A percentile compares a stretch with the other conserved stretches of the same genome.
Evolutionary conservation across 2,329 filamentous ascomycete genomes (phyloP).

Genomic region (Xylaria sp.): DNA sequence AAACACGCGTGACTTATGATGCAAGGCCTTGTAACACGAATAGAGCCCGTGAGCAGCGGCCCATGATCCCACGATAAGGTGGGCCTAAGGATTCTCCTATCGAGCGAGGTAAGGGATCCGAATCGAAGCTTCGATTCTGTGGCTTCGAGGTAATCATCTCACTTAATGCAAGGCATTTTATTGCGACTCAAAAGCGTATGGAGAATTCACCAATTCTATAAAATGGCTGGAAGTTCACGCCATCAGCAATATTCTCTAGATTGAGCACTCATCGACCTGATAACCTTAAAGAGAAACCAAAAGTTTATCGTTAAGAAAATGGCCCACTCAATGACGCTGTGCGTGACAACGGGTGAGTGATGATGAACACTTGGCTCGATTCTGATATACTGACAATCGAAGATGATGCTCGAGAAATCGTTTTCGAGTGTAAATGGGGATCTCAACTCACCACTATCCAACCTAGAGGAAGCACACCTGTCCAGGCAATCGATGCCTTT

Average conservation of each 20-base stretch:
- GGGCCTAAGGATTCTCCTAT: neutral
- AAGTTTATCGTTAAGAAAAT: conserved; percentile 10
- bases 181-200: neutral
- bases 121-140: neutral
- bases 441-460: conserved; percentile 14
- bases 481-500: conserved; percentile 39
- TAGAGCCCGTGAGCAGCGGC: neutral
- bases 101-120: neutral
- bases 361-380: neutral
- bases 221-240: neutral
- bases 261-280: neutral
- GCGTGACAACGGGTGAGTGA: conserved; percentile 23
- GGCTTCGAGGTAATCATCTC: conserved; percentile 8
- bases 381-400: neutral
- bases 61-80: neutral
- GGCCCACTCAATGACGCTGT: conserved; percentile 17
- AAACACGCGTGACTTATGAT: neutral
- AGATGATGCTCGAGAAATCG: conserved; percentile 28
- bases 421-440: conserved; percentile 36
- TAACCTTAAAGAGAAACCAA: neutral
- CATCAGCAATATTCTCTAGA: neutral
- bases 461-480: conserved; percentile 22
- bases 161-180: conserved; percentile 4
- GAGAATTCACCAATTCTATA: conserved; percentile 3
- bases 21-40: neutral